Evolutionary conservation across 2,329 filamentous ascomycete genomes (phyloP), one percentile per base, ranked within the genome.

Genomic region (Diplodia intermedia): DNA sequence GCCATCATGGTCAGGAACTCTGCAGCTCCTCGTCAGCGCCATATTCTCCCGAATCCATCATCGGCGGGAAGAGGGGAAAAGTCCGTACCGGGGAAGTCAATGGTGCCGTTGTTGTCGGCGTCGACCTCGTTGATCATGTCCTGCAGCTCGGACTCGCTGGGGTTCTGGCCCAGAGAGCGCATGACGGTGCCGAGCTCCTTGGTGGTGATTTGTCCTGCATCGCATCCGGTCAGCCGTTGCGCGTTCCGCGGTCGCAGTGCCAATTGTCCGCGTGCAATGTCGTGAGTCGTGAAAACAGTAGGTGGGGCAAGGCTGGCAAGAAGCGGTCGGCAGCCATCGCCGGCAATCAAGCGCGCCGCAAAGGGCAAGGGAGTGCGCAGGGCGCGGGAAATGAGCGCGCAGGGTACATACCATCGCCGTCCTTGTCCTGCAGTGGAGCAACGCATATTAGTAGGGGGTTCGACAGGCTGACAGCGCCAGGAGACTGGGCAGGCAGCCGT

Each of bases 71-170:
- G 11, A 5, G 20, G 12, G 9, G 38, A 1, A 6, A 20, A 29
- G 18, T 15, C 14, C 68, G 69, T 78, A 86, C 86, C 86, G 68
- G 88, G 84, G 77, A 90, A 89, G 76, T 88, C 86, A 74, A 90
- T 88, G 72, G 86, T 87, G 77, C 87, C 88, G 73, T 87, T 88
- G 77, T 87, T 86, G 80, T 90, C 86, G 71, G 84, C 81, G 72
- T 90, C 88, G 70, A 88, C 86, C 78, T 90, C 88, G 79, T 88
- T 88, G 80, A 89, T 87, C 82, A 90, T 88, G 77, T 90, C 87
- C 76, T 88, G 84, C 66, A 89, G 82, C 79, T 90, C 87, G 67
- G 84, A 83, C 71, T 87, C 85, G 78, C 84, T 86, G 69, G 87
- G 86, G 77, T 88, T 88, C 74, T 88, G 85, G 74, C 87, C 87